Conservation (phyloP, 495 filamentous ascomycete genomes). For the Aspergillus taichungensis region DNA sequence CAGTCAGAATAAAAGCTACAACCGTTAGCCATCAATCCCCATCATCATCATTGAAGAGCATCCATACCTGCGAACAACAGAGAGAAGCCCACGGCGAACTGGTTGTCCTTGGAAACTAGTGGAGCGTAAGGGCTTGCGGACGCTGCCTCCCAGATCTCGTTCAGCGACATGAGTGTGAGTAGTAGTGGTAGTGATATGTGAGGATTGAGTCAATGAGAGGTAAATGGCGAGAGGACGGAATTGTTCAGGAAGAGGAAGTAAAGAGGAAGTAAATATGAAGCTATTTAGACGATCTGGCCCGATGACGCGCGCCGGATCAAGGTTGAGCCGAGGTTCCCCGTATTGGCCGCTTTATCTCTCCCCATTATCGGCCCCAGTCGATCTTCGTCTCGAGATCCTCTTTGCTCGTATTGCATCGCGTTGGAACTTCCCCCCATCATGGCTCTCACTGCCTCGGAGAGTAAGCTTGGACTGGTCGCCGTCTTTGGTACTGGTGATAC, state of each 20-base stretch:
- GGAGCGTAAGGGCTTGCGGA: conserved; percentile 76
- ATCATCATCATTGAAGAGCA: neutral
- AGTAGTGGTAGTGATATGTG: neutral
- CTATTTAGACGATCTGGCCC: conserved; percentile 12
- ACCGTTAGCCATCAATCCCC: conserved; percentile 7
- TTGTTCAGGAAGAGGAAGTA: neutral
- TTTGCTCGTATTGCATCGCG: too few species aligned
- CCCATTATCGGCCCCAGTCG: neutral
- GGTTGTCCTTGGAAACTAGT: conserved; percentile 67
- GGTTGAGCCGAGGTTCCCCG: conserved; percentile 8
- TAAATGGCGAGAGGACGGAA: neutral
- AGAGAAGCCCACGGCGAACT: conserved; percentile 74
- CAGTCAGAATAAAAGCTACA: conserved; percentile 52
- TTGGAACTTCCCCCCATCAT: conserved; percentile 1
- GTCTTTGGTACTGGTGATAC: neutral
- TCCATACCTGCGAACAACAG: conserved; percentile 59
- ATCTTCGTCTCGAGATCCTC: neutral
- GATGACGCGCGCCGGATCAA: conserved; percentile 10
- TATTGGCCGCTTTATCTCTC: neutral
- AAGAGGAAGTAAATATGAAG: neutral
- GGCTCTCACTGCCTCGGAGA: conserved; percentile 9
- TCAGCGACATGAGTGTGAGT: conserved; percentile 52
- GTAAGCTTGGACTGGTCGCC: conserved; percentile 4
- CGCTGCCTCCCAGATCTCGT: conserved; percentile 83
- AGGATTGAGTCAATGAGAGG: neutral